Evolutionary conservation across 192 early-diverging fungal genomes (phyloP), one percentile per base, ranked within the genome.

Genomic region (Coemansia sp.): DNA sequence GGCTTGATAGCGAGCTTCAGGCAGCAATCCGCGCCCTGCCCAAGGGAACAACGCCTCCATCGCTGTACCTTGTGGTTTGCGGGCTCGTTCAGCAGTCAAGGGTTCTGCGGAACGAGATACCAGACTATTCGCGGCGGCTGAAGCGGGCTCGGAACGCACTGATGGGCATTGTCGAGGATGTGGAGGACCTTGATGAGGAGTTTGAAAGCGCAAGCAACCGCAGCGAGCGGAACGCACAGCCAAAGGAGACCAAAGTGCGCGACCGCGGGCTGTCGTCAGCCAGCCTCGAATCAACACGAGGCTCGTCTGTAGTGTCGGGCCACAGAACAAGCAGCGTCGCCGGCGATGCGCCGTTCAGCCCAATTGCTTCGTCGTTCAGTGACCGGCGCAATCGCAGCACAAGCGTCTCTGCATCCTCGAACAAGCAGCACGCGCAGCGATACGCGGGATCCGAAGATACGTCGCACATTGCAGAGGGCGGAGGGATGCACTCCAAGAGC

Each of bases 211-310:
- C 58, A 3, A 43, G 59, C 21, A 45, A 35, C 24, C 39, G 53
- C 65, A 48, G 62, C 34, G 48, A 64, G 33, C 23, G 41, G 11
- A 59, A 48, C 16, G 16, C 62, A 30, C 46, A 21, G 21, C 12
- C 52, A 12, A 43, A 4, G 4, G 24, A 38, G 14, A 36, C 66
- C 26, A 60, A 46, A n/a, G 58, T 38, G 23, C 80, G 80, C 34
- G 80, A 83, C 45, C 80, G 80, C 33, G 80, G 80, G n/a, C 44
- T 83, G 60, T 83, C 80, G 0, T 83, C 80, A n/a, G 80, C 80
- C 36, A 83, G 80, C 36, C 68, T 83, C 3, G 80, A 83, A 45
- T 64, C 60, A 24, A 53, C 71, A 18, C 74, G 79, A 7, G 46
- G 55, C 15, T 33, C 55, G 14, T 30, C 53, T 57, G 23, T n/a